These are phyloP conservation scores for Leishmania arabica DNA, from an alignment of 208 protist genomes.

Conservation along the genomic window DNA sequence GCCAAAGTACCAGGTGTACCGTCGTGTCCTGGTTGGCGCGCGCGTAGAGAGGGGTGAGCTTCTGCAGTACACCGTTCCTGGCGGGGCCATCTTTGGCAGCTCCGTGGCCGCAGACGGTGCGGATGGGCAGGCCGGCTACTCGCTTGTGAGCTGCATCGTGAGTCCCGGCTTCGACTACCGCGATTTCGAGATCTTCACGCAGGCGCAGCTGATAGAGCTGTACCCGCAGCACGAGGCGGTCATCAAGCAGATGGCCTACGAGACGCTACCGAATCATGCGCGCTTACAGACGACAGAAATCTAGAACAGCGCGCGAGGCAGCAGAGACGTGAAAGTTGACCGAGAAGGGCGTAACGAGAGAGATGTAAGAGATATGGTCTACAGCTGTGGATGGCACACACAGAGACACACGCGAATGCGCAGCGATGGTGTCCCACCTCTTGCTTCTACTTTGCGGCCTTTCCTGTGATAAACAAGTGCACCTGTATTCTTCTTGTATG, in stretches of 20 bases:
- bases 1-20: conserved; percentile 31
- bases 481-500: neutral
- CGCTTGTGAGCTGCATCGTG: conserved; percentile 57
- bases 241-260: conserved; percentile 52
- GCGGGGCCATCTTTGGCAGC: conserved; percentile 49
- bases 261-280: conserved; percentile 26
- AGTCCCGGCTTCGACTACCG: conserved; percentile 46
- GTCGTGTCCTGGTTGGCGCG: conserved; percentile 27
- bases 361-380: neutral
- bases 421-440: neutral
- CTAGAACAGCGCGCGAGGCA: neutral
- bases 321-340: neutral
- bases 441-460: neutral
- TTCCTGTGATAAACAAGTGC: neutral
- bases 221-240: conserved; percentile 52
- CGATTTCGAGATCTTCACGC: conserved; percentile 64
- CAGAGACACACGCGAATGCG: neutral
- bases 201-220: conserved; percentile 40
- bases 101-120: conserved; percentile 26
- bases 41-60: conserved; percentile 36
- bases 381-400: neutral
- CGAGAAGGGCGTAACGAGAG: neutral
- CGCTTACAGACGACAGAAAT: neutral
- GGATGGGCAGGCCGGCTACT: conserved; percentile 29
- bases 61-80: conserved; percentile 57